These are phyloP conservation scores for Coniferiporia weirii DNA, from an alignment of 1,284 basidiomycete species.

Conservation along the genomic window DNA sequence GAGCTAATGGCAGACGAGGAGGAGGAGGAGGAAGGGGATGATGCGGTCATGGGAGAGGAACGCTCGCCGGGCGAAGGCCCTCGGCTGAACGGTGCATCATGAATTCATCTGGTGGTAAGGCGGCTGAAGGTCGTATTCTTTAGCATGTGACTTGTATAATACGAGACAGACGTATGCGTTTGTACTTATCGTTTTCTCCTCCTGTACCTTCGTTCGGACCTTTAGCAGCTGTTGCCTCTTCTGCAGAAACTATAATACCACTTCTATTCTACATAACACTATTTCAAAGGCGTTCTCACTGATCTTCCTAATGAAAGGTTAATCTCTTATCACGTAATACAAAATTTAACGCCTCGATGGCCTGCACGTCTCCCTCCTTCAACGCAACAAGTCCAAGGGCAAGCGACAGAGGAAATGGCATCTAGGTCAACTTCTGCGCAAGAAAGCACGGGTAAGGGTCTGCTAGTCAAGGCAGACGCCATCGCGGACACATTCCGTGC, in stretches of 20 bases:
- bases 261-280: no score
- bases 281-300: no score
- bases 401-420: background rate
- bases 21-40: slow-evolving; percentile 40
- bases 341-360: background rate
- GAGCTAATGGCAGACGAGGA: slow-evolving; percentile 65
- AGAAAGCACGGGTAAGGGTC: slow-evolving; percentile 49
- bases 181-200: background rate
- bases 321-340: background rate
- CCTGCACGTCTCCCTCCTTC: background rate
- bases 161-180: background rate
- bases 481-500: slow-evolving; percentile 65
- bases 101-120: background rate
- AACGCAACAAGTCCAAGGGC: background rate
- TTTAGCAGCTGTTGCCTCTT: slow-evolving; percentile 28
- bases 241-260: no score
- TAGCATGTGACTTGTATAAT: background rate
- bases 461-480: slow-evolving; percentile 69
- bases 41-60: slow-evolving; percentile 26
- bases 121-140: background rate
- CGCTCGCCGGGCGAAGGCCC: background rate
- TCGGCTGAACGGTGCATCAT: slow-evolving; percentile 7
- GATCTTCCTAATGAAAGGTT: background rate
- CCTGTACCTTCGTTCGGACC: no score
- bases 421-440: slow-evolving; percentile 20